These are phyloP conservation scores for Mallotus japonicus DNA, from an alignment of 441 rosid species.

Conservation along the genomic window DNA sequence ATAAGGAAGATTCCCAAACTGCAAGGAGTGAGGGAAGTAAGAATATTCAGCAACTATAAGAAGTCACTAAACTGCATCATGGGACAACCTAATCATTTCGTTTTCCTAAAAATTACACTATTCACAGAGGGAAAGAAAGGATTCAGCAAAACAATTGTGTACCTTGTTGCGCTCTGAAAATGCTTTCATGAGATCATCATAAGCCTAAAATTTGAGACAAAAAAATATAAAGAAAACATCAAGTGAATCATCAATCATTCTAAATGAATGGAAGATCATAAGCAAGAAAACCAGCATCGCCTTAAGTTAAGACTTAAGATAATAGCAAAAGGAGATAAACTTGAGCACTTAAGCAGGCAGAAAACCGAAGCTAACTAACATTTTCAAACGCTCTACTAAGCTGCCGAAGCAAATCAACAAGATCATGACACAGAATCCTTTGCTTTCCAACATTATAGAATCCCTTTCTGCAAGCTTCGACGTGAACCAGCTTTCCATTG, in stretches of 20 bases:
- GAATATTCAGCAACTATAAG: neutral
- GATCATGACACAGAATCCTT: constrained; percentile 66
- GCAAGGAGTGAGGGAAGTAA: constrained; percentile 19
- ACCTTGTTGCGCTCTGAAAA: constrained; percentile 93
- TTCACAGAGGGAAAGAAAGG: neutral
- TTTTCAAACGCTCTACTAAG: constrained; percentile 84
- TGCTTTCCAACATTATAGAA: constrained; percentile 79
- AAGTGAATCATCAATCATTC: neutral
- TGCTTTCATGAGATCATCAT: constrained; percentile 79
- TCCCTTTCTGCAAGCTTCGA: constrained; percentile 77
- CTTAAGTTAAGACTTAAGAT: no score
- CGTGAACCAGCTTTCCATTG: constrained; percentile 81
- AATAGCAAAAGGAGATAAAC: no score
- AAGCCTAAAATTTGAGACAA: constrained; percentile 56
- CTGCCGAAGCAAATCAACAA: constrained; percentile 90
- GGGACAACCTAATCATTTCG: neutral
- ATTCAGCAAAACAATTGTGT: constrained; percentile 5
- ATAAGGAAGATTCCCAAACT: constrained; percentile 77
- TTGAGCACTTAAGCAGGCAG: neutral
- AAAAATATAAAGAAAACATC: neutral
- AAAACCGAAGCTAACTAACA: constrained; percentile 33
- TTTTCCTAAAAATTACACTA: neutral
- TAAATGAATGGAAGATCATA: neutral
- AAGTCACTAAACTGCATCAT: neutral
- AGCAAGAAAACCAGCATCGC: neutral